These are phyloP conservation scores for Sisymbrium irio DNA, from an alignment of 345 rosid genomes.

Conservation along the genomic window DNA sequence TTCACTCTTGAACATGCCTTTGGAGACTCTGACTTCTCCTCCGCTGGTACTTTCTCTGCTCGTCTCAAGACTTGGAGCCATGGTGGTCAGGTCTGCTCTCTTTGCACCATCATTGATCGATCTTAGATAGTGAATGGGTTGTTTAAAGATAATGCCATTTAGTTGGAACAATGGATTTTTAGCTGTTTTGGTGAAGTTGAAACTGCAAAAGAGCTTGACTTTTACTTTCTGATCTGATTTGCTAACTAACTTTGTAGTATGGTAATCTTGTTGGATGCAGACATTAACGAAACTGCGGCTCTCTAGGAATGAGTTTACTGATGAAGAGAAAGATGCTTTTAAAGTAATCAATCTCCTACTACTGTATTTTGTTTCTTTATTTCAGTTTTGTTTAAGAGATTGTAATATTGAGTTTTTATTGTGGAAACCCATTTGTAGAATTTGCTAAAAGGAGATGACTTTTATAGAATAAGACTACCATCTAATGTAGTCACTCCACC, in stretches of 20 bases:
- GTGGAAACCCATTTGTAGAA: constrained; percentile 45
- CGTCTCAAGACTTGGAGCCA: constrained; percentile 84
- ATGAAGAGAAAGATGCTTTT: constrained; percentile 70
- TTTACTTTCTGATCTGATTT: not conserved
- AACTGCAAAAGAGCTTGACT: not conserved
- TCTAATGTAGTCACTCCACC: constrained; percentile 79
- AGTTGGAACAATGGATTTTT: not conserved
- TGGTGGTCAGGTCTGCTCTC: constrained; percentile 64
- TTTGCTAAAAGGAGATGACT: constrained; percentile 71
- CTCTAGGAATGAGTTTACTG: constrained; percentile 60
- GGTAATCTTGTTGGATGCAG: constrained; percentile 35
- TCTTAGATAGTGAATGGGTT: too few species aligned
- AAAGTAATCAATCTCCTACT: constrained; percentile 38
- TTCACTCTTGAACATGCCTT: constrained; percentile 90
- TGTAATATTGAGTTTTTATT: too few species aligned
- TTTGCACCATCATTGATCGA: not conserved
- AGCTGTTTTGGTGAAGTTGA: not conserved
- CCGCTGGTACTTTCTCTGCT: constrained; percentile 89
- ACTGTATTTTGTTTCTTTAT: not conserved
- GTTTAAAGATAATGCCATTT: not conserved
- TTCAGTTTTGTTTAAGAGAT: not conserved
- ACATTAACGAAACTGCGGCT: constrained; percentile 89
- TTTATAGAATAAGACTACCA: constrained; percentile 84
- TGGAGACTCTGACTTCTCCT: constrained; percentile 75
- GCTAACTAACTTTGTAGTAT: not conserved